Conservation (phyloP, 495 filamentous ascomycete genomes). For the Trichocladium antarcticum region DNA sequence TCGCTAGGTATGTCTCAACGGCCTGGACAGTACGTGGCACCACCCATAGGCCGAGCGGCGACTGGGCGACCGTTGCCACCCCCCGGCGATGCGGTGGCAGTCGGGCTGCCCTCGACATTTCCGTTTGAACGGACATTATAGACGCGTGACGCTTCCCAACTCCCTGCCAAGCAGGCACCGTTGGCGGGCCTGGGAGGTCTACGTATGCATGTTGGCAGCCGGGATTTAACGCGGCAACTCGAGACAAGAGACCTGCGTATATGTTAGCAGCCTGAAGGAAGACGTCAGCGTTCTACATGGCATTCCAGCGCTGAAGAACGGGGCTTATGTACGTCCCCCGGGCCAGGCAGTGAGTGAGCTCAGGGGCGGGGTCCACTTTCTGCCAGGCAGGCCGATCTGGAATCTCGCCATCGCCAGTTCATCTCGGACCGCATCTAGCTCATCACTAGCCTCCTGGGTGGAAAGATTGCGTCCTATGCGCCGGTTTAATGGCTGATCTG, state of each 20-base stretch:
- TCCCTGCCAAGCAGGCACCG: conserved; percentile 24
- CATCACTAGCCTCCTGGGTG: too few species aligned
- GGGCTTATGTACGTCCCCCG: neutral
- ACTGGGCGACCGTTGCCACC: conserved; percentile 4
- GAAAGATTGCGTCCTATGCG: too few species aligned
- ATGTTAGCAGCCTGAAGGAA: conserved; percentile 1
- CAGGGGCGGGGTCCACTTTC: conserved; percentile 2
- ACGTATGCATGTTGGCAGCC: conserved; percentile 7
- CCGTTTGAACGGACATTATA: neutral
- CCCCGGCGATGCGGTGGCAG: too few species aligned
- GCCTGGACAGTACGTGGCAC: conserved; percentile 9
- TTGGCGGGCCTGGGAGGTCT: neutral
- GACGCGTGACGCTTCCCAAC: neutral
- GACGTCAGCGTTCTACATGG: too few species aligned
- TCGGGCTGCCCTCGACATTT: too few species aligned
- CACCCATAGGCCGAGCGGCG: neutral
- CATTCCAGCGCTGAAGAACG: neutral
- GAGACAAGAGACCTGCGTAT: neutral
- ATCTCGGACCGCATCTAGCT: neutral
- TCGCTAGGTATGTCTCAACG: neutral
- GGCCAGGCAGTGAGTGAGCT: conserved; percentile 2
- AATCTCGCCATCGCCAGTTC: neutral
- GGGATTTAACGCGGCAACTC: neutral
- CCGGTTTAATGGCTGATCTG: too few species aligned
- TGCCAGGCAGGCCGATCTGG: neutral